phyloP scores from a whole-genome alignment of 257 asterid species.

The Penstemon barbatus region DNA sequence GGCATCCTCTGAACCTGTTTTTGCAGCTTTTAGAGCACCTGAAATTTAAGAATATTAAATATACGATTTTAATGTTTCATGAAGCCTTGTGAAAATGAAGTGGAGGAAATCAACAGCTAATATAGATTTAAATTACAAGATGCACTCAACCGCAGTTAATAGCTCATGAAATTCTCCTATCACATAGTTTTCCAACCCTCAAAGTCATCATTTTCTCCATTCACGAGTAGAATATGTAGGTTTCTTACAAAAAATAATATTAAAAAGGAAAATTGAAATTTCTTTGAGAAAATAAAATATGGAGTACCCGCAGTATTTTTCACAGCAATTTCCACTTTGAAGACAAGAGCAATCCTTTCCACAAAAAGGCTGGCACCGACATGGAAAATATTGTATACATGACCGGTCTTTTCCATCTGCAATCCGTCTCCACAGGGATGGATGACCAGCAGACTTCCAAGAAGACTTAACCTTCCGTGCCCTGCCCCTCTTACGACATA shows the following conservation, averaged over 20 bases:
- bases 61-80: neutral
- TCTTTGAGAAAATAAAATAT: neutral
- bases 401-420: slow-evolving; percentile 84
- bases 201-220: neutral
- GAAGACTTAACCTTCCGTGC: slow-evolving; percentile 88
- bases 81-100: slow-evolving; percentile 17
- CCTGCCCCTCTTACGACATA: slow-evolving; percentile 89
- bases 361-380: slow-evolving; percentile 73
- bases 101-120: slow-evolving; percentile 6
- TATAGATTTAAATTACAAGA: no score
- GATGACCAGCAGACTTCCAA: slow-evolving; percentile 96
- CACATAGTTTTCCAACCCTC: no score
- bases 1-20: slow-evolving; percentile 96
- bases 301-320: slow-evolving; percentile 85
- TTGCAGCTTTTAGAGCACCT: slow-evolving; percentile 97
- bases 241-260: no score
- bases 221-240: neutral
- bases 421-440: slow-evolving; percentile 92
- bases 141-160: no score
- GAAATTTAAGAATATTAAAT: slow-evolving; percentile 24
- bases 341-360: slow-evolving; percentile 94
- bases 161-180: no score
- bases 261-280: no score
- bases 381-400: slow-evolving; percentile 70
- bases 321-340: slow-evolving; percentile 73